Evolutionary conservation across 2,329 filamentous ascomycete genomes (phyloP), one percentile per base, ranked within the genome.

Genomic region (Simplicillium aogashimaense): DNA sequence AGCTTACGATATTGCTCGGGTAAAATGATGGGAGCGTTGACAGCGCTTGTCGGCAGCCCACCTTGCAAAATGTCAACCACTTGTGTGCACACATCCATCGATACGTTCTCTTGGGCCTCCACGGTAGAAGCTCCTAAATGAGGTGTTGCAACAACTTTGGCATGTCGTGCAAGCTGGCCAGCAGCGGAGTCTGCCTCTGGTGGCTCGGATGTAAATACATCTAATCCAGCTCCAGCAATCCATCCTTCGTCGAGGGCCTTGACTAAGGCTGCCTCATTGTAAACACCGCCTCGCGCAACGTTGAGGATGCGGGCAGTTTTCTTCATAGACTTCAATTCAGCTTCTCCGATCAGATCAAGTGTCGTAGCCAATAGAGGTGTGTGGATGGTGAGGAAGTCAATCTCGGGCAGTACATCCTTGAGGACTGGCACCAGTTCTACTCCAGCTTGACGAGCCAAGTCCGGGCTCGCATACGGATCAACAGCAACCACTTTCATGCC

Each of bases 81-180:
- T 60, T 92, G 85, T 29, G 81, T 80, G 58, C 85, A 90, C 8
- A 90, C 86, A 50, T 90, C 86, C 46, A 89, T 74, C 2, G 81
- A 85, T 3, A 89, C 85, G 45, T 88, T 89, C 53, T 90, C 84
- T 57, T 92, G 85, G 0, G 86, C 86, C 67, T 92, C 86, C 29
- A 83, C 72, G 0, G 86, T 92, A 0, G 80, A 86, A 0, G 86
- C 86, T 7, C 85, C 85, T 0, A 92, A 68, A 56, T 92, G 86
- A 1, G 86, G 86, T 7, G 86, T 90, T 2, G 79, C 79, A 2
- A 90, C 78, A 1, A 87, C 83, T 47, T 76, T 81, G 1, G 79
- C 74, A 49, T 90, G 85, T 9, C 67, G 68, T 42, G 83, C 74
- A 8, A 92, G 66, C 35, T 68, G 69, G 10, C 70, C 70, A 2